A percentile compares a stretch with the other conserved stretches of the same genome.
Evolutionary conservation across 2,329 filamentous ascomycete genomes (phyloP).

Genomic region (Graphilbum ipis-grandicollis): DNA sequence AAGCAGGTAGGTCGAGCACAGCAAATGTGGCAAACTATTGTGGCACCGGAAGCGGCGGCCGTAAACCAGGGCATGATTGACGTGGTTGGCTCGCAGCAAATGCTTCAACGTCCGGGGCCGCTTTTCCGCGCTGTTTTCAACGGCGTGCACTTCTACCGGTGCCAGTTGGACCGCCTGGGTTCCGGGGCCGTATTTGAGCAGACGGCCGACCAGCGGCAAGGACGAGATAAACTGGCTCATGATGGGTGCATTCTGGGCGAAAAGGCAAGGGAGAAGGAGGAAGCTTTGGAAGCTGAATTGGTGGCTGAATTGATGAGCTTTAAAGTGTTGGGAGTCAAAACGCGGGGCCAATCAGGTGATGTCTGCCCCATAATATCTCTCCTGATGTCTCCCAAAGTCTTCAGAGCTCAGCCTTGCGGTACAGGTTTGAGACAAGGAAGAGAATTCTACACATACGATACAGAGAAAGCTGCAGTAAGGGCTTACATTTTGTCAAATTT

Average conservation of each 20-base stretch:
- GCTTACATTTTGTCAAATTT: too few relatives aligned
- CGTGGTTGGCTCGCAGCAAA: conserved; percentile 78
- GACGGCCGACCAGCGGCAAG: conserved; percentile 14
- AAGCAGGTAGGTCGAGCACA: conserved; percentile 73
- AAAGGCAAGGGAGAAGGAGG: too few relatives aligned
- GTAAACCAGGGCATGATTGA: conserved; percentile 72
- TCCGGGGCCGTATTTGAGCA: conserved; percentile 10
- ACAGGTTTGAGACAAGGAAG: too few relatives aligned
- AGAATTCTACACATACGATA: too few relatives aligned
- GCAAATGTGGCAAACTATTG: conserved; percentile 70
- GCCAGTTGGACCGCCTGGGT: conserved; percentile 36
- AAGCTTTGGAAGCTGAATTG: too few relatives aligned
- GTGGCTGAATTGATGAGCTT: too few relatives aligned
- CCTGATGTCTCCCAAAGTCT: too few relatives aligned
- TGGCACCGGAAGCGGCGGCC: conserved; percentile 50
- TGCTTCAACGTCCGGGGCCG: conserved; percentile 74
- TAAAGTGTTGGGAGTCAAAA: too few relatives aligned
- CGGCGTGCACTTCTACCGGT: conserved; percentile 54
- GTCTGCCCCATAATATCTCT: too few relatives aligned
- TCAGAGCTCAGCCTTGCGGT: too few relatives aligned
- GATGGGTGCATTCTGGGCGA: neutral
- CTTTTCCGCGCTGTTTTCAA: conserved; percentile 68
- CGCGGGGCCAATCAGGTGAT: too few relatives aligned
- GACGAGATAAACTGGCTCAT: conserved; percentile 5
- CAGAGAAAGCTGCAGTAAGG: too few relatives aligned